These are phyloP conservation scores for Zoysia pacifica DNA, from an alignment of 176 grass and related monocot species.

Conservation along the genomic window DNA sequence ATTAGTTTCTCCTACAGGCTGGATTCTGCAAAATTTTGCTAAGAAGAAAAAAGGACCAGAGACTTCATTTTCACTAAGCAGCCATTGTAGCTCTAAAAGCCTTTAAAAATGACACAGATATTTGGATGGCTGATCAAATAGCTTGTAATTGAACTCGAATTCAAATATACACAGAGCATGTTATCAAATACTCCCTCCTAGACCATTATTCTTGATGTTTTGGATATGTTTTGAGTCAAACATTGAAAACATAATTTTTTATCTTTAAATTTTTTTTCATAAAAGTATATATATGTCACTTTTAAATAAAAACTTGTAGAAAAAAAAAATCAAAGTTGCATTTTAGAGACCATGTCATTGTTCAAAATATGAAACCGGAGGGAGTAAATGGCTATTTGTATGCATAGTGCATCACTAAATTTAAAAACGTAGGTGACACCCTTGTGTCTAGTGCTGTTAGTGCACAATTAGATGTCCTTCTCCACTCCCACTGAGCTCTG, in stretches of 20 bases:
- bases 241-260: no score
- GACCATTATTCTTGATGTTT: no score
- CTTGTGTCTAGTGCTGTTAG: neutral
- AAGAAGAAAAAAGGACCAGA: no score
- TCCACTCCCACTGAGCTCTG: neutral
- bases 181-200: neutral
- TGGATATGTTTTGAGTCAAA: no score
- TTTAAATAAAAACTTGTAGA: no score
- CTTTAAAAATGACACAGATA: neutral
- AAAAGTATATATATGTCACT: no score
- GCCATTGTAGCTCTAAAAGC: neutral
- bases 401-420: neutral
- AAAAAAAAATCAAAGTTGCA: no score
- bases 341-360: no score
- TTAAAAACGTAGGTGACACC: neutral
- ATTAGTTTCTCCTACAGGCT: neutral
- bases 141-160: neutral
- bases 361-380: no score
- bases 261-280: no score
- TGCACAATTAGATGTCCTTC: constrained; percentile 6
- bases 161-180: neutral
- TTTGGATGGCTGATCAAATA: neutral
- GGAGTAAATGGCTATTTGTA: neutral
- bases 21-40: neutral
- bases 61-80: neutral